Evolutionary conservation across 1,139 yeast genomes (phyloP), one percentile per base, ranked within the genome.

Genomic region (Saccharomycopsis phalli): DNA sequence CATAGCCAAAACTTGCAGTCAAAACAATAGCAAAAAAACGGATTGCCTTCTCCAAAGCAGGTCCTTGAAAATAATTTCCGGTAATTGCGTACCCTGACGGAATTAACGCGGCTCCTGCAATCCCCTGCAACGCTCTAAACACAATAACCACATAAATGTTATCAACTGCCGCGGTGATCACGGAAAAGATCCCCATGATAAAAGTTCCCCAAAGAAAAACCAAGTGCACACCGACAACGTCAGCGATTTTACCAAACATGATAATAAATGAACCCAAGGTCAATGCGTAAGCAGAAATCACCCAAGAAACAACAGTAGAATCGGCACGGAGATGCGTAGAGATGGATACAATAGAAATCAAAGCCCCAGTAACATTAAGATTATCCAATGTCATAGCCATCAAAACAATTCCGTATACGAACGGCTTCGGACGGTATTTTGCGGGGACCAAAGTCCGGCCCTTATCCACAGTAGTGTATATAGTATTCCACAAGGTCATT

Each of bases 111-210:
- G 66, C 57, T 2, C 61, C 68, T 10, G 58, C 54, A 11, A 63
- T 48, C 11, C 68, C 68, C 45, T 63, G 67, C 1, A 63, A 38
- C 1, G 68, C 65, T 46, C 67, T 54, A 29, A 63, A 54, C 0
- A 61, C 56, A 31, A 62, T 58, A 36, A 63, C 47, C 1, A 50
- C 61, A 31, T 56, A 51, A 22, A 62, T 49, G 16, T 11, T 16
- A 18, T 56, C 52, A 13, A 58, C 55, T 4, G 51, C 48, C 1
- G 65, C 68, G 46, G 50, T 44, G 6, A 64, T 50, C 22, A 63
- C 46, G 4, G 59, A 49, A 36, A 58, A 55, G 0, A 61, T 32
- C 10, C 56, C 46, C 34, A 59, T 43, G 2, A 47, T 20, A 4
- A 46, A 37, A 34, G 50, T 31, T 2, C 57, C 57, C 30, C 29